Evolutionary conservation across 2,329 filamentous ascomycete species (phyloP), one percentile per base, ranked within the genome.

Genomic region (Beauveria sp.): DNA sequence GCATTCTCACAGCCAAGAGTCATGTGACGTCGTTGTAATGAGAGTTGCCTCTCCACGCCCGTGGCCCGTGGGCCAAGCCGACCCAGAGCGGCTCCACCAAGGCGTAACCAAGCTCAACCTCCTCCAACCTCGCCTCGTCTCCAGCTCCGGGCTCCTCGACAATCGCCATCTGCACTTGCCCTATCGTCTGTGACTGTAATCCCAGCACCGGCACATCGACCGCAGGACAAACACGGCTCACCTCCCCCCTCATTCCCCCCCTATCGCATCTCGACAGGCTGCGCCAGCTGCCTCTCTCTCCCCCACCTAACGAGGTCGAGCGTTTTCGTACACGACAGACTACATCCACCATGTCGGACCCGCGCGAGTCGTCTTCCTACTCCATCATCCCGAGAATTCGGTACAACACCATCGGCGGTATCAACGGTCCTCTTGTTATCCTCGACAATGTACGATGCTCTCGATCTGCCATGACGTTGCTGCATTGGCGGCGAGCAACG

Each of bases 381-480:
- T 83, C 81, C 65, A 77, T 86, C 69, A 74, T 79, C 67, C 83
- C 83, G 63, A 78, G 82, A 70, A 77, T 98, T 78, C 87, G 89
- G 72, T 99, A 99, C 86, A 99, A 99, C 82, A 99, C 95, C 70
- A 92, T 99, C 74, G 91, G 92, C 73, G 93, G 93, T 81, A 88
- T 99, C 78, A 99, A 99, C 80, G 95, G 95, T 63, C 95, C 95
- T 71, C 85, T 99, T 77, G 95, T 99, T 73, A 93, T 99, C 73
- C 85, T 99, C 68, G 95, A 98, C 75, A 96, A 96, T 85, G 93
- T 96, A 76, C 50, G 71, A 40, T 10, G 9, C 12, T 47, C 20
- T 28, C 34, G 34, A 38, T 24, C 40, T 42, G 22, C 30, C 24
- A 50, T 18, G 60, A 24, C 28, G 38, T 24, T 42, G 43, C 28